Conservation (phyloP, 306 rosid genomes). For the Lathyrus oleraceus region DNA sequence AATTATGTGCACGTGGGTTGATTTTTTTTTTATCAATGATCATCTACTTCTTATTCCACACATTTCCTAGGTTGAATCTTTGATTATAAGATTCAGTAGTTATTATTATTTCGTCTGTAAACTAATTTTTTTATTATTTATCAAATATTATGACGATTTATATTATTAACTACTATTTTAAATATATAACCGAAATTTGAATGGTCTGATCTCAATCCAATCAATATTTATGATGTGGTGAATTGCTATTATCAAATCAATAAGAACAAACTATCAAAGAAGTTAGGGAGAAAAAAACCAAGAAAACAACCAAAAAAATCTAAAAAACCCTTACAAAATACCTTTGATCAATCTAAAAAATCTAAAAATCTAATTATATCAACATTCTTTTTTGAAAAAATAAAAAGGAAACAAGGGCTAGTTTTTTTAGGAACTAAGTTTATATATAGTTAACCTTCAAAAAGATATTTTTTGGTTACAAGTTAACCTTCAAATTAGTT, state of each 20-base stretch:
- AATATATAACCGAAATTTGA: too few relatives aligned
- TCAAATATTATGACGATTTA: too few relatives aligned
- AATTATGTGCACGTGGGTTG: conserved; percentile 23
- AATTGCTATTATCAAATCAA: too few relatives aligned
- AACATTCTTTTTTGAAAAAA: not conserved
- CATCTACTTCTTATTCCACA: not conserved
- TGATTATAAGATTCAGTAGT: too few relatives aligned
- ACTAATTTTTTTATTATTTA: too few relatives aligned
- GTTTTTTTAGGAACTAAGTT: not conserved
- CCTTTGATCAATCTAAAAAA: conserved; percentile 2
- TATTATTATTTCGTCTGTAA: too few relatives aligned
- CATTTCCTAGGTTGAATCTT: too few relatives aligned
- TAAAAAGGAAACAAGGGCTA: not conserved
- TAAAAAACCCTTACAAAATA: not conserved
- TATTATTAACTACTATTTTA: too few relatives aligned
- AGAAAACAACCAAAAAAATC: not conserved
- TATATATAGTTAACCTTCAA: not conserved
- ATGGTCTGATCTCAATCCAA: too few relatives aligned
- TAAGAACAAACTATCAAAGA: not conserved
- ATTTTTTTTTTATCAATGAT: not conserved
- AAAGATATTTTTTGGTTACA: too few relatives aligned
- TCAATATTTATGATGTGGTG: too few relatives aligned
- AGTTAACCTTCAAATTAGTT: not conserved
- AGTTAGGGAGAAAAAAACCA: not conserved
- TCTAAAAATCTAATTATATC: too few relatives aligned